Evolutionary conservation across 257 asterid genomes (phyloP).

Genomic region (Solanum ossicruentum): DNA sequence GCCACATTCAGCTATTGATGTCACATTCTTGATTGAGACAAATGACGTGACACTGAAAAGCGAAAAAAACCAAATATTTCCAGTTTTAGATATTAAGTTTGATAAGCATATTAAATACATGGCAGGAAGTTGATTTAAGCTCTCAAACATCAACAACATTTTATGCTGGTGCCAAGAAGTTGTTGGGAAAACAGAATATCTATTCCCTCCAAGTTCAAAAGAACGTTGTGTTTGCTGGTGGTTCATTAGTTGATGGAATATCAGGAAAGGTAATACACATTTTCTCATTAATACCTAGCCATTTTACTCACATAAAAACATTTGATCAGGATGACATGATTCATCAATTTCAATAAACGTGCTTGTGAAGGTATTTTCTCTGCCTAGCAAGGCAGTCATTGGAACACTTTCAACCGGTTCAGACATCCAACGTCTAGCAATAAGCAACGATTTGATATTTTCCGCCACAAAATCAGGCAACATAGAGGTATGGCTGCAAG

Average conservation of each 20-base stretch:
- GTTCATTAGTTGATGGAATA: slow-evolving; percentile 56
- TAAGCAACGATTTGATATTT: slow-evolving; percentile 52
- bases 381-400: slow-evolving; percentile 50
- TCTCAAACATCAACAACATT: slow-evolving; percentile 38
- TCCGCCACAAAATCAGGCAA: slow-evolving; percentile 53
- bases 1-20: not conserved
- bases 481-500: slow-evolving; percentile 64
- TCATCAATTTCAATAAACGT: not conserved
- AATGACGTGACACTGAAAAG: not conserved
- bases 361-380: slow-evolving; percentile 44
- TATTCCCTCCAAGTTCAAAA: slow-evolving; percentile 33
- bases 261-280: slow-evolving; percentile 57
- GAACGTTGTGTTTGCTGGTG: slow-evolving; percentile 37
- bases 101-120: not conserved
- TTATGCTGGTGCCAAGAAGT: slow-evolving; percentile 55
- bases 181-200: slow-evolving; percentile 63
- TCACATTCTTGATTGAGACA: not conserved
- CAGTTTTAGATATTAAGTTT: not conserved
- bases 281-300: not conserved
- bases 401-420: slow-evolving; percentile 41
- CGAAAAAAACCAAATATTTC: not conserved
- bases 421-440: slow-evolving; percentile 37
- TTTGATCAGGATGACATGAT: not conserved
- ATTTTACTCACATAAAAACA: not conserved
- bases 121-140: slow-evolving; percentile 65